Percentiles rank a stretch among this genome's conserved stretches.
phyloP scores from a whole-genome alignment of 768 basidiomycete genomes.

The Gymnopilus dilepis region DNA sequence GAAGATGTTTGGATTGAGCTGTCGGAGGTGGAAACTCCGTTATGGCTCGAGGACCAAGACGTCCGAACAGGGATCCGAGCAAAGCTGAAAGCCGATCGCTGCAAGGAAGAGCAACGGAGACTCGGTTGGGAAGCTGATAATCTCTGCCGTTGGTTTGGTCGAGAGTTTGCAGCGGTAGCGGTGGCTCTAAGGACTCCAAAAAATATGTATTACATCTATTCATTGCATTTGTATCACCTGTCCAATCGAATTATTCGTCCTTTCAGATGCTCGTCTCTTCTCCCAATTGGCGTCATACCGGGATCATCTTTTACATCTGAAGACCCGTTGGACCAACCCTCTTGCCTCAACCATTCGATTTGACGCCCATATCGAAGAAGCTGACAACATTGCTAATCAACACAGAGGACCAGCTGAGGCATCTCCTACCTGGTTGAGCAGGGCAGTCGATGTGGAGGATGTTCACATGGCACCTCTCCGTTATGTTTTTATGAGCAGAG shows the following conservation, averaged over 20 bases:
- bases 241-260: too few species aligned
- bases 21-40: slow-evolving; percentile 13
- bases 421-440: too few species aligned
- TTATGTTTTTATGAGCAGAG: too few species aligned
- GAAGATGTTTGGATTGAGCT: not conserved
- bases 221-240: too few species aligned
- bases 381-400: too few species aligned
- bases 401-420: too few species aligned
- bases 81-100: slow-evolving; percentile 28
- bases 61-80: slow-evolving; percentile 26
- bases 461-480: too few species aligned
- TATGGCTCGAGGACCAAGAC: slow-evolving; percentile 38
- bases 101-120: too few species aligned
- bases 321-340: too few species aligned
- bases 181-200: slow-evolving; percentile 16
- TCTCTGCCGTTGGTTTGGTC: slow-evolving; percentile 30
- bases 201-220: not conserved
- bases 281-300: not conserved
- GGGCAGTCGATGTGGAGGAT: too few species aligned
- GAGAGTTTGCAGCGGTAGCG: slow-evolving; percentile 29
- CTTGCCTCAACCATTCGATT: too few species aligned
- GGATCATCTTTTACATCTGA: not conserved
- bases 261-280: not conserved
- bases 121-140: slow-evolving; percentile 29
- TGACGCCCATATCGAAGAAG: too few species aligned